Conservation (phyloP, 208 protist genomes). For the Trichomonas tenax region DNA sequence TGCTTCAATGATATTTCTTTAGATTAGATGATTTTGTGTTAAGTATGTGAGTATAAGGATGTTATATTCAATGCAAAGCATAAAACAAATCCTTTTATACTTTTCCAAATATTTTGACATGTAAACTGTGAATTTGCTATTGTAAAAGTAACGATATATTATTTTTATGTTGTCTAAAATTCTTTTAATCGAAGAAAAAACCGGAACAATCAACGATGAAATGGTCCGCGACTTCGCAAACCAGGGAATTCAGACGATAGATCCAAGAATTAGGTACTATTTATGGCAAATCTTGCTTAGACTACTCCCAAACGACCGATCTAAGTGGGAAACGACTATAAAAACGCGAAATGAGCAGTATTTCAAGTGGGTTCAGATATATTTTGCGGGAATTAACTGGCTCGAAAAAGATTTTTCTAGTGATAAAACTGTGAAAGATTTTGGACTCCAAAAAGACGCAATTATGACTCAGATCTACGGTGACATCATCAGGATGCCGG, state of each 20-base stretch:
- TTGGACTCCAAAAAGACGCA: not conserved
- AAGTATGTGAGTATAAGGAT: too few relatives aligned
- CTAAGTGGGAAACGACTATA: not conserved
- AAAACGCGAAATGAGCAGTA: not conserved
- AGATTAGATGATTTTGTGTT: too few relatives aligned
- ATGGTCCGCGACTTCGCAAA: not conserved
- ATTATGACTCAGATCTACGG: conserved; percentile 5
- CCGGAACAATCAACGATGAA: not conserved
- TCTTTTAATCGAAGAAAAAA: not conserved
- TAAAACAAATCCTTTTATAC: too few relatives aligned
- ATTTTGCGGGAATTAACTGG: not conserved
- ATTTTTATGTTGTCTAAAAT: not conserved
- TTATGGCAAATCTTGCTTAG: not conserved
- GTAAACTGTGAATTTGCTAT: too few relatives aligned
- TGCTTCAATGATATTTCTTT: too few relatives aligned
- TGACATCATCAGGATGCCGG: not conserved
- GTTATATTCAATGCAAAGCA: too few relatives aligned
- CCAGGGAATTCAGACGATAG: not conserved
- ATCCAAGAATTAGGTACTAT: not conserved
- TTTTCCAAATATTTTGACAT: too few relatives aligned
- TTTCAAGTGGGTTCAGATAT: not conserved
- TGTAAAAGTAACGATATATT: too few relatives aligned
- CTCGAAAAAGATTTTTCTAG: not conserved
- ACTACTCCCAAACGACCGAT: not conserved
- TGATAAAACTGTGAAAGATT: not conserved